Percentiles rank a stretch among this genome's conserved stretches.
These are phyloP conservation scores for Aspergillus pseudonomiae DNA, from an alignment of 2,329 filamentous ascomycete genomes.

Conservation along the genomic window DNA sequence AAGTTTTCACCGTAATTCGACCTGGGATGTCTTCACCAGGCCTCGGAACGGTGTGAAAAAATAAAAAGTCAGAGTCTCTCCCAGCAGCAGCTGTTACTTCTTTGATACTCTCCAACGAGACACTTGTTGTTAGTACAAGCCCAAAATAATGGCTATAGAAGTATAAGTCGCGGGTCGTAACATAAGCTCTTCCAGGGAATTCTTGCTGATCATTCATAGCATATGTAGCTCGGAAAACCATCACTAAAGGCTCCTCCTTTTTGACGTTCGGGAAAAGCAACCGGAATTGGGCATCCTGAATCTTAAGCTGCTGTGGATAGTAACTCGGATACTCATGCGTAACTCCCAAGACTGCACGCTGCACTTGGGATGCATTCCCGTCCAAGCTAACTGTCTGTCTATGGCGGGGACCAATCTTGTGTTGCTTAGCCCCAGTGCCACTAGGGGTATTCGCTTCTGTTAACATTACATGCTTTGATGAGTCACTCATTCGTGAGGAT, in stretches of 20 bases:
- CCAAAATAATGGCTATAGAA: constrained; percentile 97
- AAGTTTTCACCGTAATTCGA: constrained; percentile 85
- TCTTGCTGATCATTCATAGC: constrained; percentile 73
- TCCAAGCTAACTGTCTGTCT: constrained; percentile 62
- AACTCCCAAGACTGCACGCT: constrained; percentile 36
- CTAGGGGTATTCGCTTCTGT: constrained; percentile 25
- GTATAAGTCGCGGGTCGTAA: constrained; percentile 85
- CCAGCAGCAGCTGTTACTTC: constrained; percentile 91
- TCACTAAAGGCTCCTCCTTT: constrained; percentile 76
- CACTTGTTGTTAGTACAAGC: constrained; percentile 78
- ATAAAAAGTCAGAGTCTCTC: constrained; percentile 89
- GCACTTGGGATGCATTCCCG: constrained; percentile 41
- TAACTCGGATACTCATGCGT: constrained; percentile 66
- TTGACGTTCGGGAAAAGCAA: constrained; percentile 84
- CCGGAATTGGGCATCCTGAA: constrained; percentile 91
- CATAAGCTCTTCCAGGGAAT: constrained; percentile 83
- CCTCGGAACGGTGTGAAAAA: constrained; percentile 73
- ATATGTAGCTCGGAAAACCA: constrained; percentile 95
- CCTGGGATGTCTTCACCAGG: constrained; percentile 66
- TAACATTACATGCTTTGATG: constrained; percentile 25
- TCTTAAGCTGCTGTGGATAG: constrained; percentile 80
- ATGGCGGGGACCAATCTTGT: constrained; percentile 43
- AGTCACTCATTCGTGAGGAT: constrained; percentile 30
- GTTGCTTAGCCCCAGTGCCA: constrained; percentile 28
- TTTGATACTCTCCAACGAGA: constrained; percentile 74